phyloP scores from a whole-genome alignment of 805 yeast genomes.

The Saccharomycopsis malanga region DNA sequence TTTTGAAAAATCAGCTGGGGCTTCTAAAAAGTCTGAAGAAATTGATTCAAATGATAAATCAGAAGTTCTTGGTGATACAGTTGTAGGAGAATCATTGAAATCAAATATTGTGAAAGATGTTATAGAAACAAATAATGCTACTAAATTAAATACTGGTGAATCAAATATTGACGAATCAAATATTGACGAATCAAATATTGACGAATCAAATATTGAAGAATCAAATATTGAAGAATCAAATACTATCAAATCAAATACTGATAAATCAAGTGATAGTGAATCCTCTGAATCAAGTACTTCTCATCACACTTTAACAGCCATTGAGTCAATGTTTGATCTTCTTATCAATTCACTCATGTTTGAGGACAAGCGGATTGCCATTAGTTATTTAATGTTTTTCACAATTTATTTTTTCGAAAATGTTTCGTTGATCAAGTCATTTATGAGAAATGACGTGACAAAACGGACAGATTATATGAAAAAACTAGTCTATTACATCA shows the following conservation, averaged over 20 bases:
- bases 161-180: neutral
- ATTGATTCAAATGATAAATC: neutral
- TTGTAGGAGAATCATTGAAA: neutral
- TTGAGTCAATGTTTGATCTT: slow-evolving; percentile 74
- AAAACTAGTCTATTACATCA: slow-evolving; percentile 15
- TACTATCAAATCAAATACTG: neutral
- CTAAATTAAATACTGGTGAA: neutral
- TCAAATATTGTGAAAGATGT: too few species aligned
- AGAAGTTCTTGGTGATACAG: neutral
- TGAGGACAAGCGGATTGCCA: slow-evolving; percentile 61
- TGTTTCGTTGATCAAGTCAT: slow-evolving; percentile 63
- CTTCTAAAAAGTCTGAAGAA: neutral
- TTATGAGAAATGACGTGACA: slow-evolving; percentile 58
- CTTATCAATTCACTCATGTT: slow-evolving; percentile 55
- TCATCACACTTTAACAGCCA: slow-evolving; percentile 33
- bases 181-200: neutral
- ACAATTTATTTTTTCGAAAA: slow-evolving; percentile 76
- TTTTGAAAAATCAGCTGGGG: neutral
- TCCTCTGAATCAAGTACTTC: too few species aligned
- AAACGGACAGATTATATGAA: slow-evolving; percentile 58
- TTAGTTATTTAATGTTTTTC: slow-evolving; percentile 71
- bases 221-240: neutral
- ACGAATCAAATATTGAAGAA: neutral
- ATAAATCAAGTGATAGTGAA: neutral
- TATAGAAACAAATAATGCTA: neutral